phyloP scores from a whole-genome alignment of 2,329 filamentous ascomycete species.

The Anthostomella pinea region DNA sequence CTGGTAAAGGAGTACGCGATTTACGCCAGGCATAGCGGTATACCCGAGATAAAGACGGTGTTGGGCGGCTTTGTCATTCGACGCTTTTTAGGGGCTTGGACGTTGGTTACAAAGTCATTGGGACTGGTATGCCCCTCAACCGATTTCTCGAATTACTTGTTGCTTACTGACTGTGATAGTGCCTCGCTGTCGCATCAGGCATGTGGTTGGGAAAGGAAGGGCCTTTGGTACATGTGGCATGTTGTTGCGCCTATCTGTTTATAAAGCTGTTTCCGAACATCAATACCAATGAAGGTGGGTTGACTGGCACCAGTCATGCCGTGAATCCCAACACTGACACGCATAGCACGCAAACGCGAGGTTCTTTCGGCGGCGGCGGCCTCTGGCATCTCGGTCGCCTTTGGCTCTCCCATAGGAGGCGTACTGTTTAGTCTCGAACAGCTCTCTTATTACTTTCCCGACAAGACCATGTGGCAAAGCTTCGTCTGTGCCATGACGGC shows the following conservation, averaged over 20 bases:
- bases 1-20: slow-evolving; percentile 81
- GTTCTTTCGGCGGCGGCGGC: slow-evolving; percentile 91
- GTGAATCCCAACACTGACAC: neutral
- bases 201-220: slow-evolving; percentile 98
- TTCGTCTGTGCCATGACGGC: slow-evolving; percentile 99
- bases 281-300: slow-evolving; percentile 77
- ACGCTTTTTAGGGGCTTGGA: slow-evolving; percentile 84
- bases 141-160: neutral
- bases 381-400: slow-evolving; percentile 89
- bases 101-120: slow-evolving; percentile 82
- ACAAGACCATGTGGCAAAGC: slow-evolving; percentile 99
- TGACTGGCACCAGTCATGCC: neutral
- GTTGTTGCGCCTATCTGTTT: slow-evolving; percentile 91
- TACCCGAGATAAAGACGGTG: slow-evolving; percentile 96
- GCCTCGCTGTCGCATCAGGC: slow-evolving; percentile 86
- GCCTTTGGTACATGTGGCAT: slow-evolving; percentile 91
- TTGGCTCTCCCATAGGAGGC: slow-evolving; percentile 82
- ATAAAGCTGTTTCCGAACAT: slow-evolving; percentile 84
- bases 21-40: slow-evolving; percentile 91
- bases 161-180: slow-evolving; percentile 49
- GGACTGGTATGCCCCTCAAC: slow-evolving; percentile 66
- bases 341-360: slow-evolving; percentile 81
- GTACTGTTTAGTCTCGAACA: slow-evolving; percentile 93
- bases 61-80: slow-evolving; percentile 91
- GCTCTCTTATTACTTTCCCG: slow-evolving; percentile 95